Base-by-base conservation (phyloP, 1,139 yeast genomes). In the Diutina pseudorugosa region DNA sequence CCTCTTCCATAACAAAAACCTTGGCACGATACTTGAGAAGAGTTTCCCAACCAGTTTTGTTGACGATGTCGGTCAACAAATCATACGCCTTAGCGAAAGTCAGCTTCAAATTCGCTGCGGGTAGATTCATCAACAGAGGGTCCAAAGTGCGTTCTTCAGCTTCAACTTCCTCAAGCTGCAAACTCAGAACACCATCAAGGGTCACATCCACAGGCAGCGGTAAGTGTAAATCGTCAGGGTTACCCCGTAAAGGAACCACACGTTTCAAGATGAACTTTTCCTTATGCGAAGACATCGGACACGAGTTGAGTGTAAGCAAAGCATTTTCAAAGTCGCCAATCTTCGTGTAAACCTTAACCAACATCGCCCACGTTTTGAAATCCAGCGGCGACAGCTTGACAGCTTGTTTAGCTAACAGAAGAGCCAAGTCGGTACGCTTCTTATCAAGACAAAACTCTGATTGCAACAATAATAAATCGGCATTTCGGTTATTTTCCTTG, bases 1-100 rank as follows among this genome's bases (percentile, higher is more conserved):
- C 98, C 56, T 86, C 93, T 65, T 91, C 97, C 98, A 93, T 93
- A 36, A 93, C 93, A 66, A 93, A 93, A 1, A 89, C 90, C 54
- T 82, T 79, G 3, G 96, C 87, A 59, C 98, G 79, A 54, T 83
- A 73, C 60, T 80, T 79, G 62, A 93, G 73, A 53, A 93, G 72
- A n/a, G 82, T 79, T 60, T 89, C 93, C 98, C 98, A 93, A 3
- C 98, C 98, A 23, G 87, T 76, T 53, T 77, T 76, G 53, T 76
- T 70, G 40, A 82, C 85, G 55, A 91, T 80, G 48, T 78, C 81
- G 0, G 97, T 88, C 55, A 93, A 73, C 57, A 90, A 71, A 53
- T 85, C 86, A 65, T 90, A 93, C 0, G 94, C 93, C 61, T 75
- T 78, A 42, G 83, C 80, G 66, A 87, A 87, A 0, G 96, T 88